Evolutionary conservation across 129 eudicot species (phyloP).

Genomic region (Ambrosia artemisiifolia): DNA sequence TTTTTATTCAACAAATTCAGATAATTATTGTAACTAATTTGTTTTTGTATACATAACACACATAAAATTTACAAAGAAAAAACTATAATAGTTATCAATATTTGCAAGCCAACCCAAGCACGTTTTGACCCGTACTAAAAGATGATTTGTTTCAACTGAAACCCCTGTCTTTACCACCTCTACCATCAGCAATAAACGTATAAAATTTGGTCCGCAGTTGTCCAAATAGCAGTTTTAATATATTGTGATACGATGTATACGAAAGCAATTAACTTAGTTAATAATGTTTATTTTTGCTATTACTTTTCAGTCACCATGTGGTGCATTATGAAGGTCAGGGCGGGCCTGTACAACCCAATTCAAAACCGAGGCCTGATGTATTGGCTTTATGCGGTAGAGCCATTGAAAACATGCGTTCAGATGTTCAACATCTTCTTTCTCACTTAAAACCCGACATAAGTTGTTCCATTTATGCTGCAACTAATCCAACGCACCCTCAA

Average conservation of each 20-base stretch:
- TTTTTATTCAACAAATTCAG: background rate
- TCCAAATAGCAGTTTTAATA: background rate
- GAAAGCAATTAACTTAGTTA: background rate
- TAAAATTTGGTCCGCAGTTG: background rate
- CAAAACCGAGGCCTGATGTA: slow-evolving; percentile 67
- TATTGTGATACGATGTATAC: background rate
- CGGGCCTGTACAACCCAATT: slow-evolving; percentile 69
- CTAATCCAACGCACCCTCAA: slow-evolving; percentile 41
- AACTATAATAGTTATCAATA: background rate
- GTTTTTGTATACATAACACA: background rate
- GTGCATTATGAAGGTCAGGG: slow-evolving; percentile 84
- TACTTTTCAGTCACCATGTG: slow-evolving; percentile 62
- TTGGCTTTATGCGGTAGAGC: slow-evolving; percentile 63
- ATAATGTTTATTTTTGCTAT: background rate
- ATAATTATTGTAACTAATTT: background rate
- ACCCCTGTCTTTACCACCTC: background rate
- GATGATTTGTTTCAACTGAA: background rate
- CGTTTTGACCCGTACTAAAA: background rate
- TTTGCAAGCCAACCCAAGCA: background rate
- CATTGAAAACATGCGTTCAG: slow-evolving; percentile 58
- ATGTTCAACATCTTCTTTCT: slow-evolving; percentile 67
- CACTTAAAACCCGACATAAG: slow-evolving; percentile 57
- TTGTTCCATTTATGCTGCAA: slow-evolving; percentile 62
- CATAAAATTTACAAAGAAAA: background rate
- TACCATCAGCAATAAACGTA: background rate